Evolutionary conservation across 2,329 filamentous ascomycete species (phyloP), one percentile per base, ranked within the genome.

Genomic region (Tolypocladium tropicale): DNA sequence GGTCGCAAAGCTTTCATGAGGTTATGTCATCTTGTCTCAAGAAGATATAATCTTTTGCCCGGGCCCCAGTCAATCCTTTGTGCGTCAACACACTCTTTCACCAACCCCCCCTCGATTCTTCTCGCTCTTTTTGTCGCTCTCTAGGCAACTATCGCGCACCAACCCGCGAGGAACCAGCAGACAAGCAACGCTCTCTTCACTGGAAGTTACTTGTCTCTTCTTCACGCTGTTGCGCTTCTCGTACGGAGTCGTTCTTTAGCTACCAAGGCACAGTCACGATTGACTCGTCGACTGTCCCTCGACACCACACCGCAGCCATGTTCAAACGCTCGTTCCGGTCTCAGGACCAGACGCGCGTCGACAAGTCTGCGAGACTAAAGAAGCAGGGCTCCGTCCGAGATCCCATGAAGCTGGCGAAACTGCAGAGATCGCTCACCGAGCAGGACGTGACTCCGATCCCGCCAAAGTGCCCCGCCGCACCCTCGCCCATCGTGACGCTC

Each of bases 261-360:
- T 58, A 56, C 11, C 21, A 18, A 18, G 43, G 25, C 16, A 10
- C 25, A 30, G 43, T 18, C 14, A n/a, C 43, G 41, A 28, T 33
- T 33, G 37, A 56, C 10, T 33, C 28, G 3, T 46, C 28, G 14
- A n/a, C 25, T 21, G 33, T 39, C 9, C 14, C 18, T 57, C 58
- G 43, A 30, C 56, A 58, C 56, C 25, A 52, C 57, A 63, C 72
- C 72, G 71, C 72, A 70, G 69, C 71, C 74, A 96, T 96, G 90
- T 95, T 96, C 81, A 95, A 91, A 78, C 90, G 90, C 72, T 92
- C 91, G 69, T 92, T 94, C 77, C 81, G 85, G 72, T 86, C 87
- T 65, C 87, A 86, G 73, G 87, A 93, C 66, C 72, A 71, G 63
- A 68, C 66, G 74, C 89, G 91, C 69, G 88, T 92, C 73, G 88